Percentiles rank a stretch among this genome's conserved stretches.
phyloP scores from a whole-genome alignment of 139 green algal genomes.

The Chlorella sorokiniana region DNA sequence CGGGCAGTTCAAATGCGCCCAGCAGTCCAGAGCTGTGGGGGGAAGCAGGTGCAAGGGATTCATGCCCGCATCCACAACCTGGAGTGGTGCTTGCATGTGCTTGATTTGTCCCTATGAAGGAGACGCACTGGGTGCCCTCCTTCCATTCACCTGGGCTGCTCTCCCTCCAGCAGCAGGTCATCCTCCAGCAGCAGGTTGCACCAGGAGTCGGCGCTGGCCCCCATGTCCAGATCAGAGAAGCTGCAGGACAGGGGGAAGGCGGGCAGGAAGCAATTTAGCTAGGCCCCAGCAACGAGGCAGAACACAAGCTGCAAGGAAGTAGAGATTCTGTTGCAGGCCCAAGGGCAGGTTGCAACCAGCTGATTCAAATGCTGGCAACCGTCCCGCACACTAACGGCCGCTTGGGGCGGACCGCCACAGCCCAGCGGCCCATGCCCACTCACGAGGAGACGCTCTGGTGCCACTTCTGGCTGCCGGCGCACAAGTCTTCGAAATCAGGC shows the following conservation, averaged over 20 bases:
- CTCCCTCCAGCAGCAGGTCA: not conserved
- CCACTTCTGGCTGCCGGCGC: not conserved
- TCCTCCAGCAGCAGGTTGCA: slow-evolving; percentile 13
- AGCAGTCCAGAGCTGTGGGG: too few species aligned
- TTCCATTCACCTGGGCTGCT: slow-evolving; percentile 17
- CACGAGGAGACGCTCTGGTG: too few species aligned
- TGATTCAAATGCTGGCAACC: not conserved
- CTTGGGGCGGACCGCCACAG: too few species aligned
- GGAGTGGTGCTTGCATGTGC: not conserved
- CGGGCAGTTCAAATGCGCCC: too few species aligned
- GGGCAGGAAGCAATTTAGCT: not conserved
- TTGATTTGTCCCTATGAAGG: not conserved
- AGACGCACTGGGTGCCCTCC: not conserved
- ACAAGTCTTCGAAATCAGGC: not conserved
- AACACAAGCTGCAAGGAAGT: too few species aligned
- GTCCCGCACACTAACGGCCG: too few species aligned
- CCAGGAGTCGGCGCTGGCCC: not conserved
- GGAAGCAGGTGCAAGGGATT: too few species aligned
- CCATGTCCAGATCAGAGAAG: slow-evolving; percentile 22
- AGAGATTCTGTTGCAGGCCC: too few species aligned
- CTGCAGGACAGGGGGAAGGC: not conserved
- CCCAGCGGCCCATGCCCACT: too few species aligned
- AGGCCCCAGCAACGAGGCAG: too few species aligned
- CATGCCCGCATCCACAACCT: too few species aligned
- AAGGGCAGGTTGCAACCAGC: too few species aligned